Conservation (phyloP, 352 stramenopile species). For the Phytopythium sindhum region DNA sequence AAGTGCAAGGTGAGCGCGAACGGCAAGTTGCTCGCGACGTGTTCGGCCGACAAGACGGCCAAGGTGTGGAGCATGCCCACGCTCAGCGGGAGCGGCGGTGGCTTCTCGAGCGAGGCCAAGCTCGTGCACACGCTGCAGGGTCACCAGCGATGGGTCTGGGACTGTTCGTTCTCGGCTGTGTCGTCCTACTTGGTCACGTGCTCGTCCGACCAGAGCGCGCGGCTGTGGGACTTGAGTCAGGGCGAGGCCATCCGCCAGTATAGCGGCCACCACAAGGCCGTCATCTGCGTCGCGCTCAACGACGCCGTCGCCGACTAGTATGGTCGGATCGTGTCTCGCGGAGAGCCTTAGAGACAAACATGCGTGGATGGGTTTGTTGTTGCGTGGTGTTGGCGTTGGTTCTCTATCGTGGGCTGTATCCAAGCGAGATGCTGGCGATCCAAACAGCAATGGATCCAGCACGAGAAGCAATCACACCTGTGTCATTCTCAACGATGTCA, state of each 20-base stretch:
- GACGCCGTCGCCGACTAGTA: slow-evolving; percentile 64
- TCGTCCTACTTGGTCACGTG: slow-evolving; percentile 96
- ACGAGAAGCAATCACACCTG: no score
- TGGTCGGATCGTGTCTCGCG: not conserved
- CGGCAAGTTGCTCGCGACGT: slow-evolving; percentile 88
- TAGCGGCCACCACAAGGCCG: slow-evolving; percentile 88
- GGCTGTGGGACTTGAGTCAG: slow-evolving; percentile 96
- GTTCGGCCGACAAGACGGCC: slow-evolving; percentile 90
- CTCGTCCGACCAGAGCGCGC: slow-evolving; percentile 94
- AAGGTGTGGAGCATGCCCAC: slow-evolving; percentile 84
- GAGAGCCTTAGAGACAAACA: not conserved
- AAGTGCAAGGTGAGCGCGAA: slow-evolving; percentile 90
- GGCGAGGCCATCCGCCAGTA: slow-evolving; percentile 88
- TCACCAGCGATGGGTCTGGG: slow-evolving; percentile 97
- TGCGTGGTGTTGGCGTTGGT: not conserved
- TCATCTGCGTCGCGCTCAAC: slow-evolving; percentile 87
- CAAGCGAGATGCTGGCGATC: not conserved
- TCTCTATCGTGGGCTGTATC: no score
- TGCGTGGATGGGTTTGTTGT: not conserved
- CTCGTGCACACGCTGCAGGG: slow-evolving; percentile 80
- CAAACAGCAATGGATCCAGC: no score
- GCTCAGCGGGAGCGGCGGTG: slow-evolving; percentile 13
- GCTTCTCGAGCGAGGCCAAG: slow-evolving; percentile 30
- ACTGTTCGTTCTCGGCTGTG: slow-evolving; percentile 97
- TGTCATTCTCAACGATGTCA: not conserved